Base-by-base conservation (phyloP, 257 asterid species). In the Solanum habrochaites region DNA sequence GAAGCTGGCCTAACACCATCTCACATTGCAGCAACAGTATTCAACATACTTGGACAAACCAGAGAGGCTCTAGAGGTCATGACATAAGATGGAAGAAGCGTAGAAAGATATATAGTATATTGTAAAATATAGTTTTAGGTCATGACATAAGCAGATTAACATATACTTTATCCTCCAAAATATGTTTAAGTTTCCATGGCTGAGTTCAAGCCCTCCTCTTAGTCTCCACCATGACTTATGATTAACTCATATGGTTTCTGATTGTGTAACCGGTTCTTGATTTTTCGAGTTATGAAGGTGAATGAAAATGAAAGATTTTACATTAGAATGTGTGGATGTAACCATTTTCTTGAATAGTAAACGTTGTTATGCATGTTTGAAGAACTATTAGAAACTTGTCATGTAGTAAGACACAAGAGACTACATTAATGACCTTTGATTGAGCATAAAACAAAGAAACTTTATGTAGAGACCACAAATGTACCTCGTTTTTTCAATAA, bases 11-110 rank as follows among this genome's bases (percentile, higher is more conserved):
- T 95, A 9, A 92, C 99, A 3, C 95, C 99, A 58, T 92, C 97
- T 39, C 97, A 95, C 86, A 94, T 97, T 3, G 99, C 98, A 0
- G 99, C 98, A 11, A 93, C 98, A 14, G 96, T 97, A 71, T 94
- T 93, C 64, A 97, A 95, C 83, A 90, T 97, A 43, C 92, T 97
- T 47, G 98, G 99, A 83, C 93, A 93, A 88, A 91, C 98, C 58
- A 94, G 99, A 88, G 98, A 95, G 87, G 98, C 99, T 67, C 89
- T 95, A 60, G 93, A 93, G 93, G 89, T 97, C 43, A 94, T 95
- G 99, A 89, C 98, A n/a, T 78, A 93, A 87, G 89, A 86, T 83
- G 86, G 74, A 27, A 86, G 78, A 35, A 70, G 18, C 13, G 52
- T 58, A 73, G 66, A 86, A 56, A 85, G 39, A 45, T 74, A 32